Conservation (phyloP, 73 alveolate genomes). For the Paramecium caudatum region DNA sequence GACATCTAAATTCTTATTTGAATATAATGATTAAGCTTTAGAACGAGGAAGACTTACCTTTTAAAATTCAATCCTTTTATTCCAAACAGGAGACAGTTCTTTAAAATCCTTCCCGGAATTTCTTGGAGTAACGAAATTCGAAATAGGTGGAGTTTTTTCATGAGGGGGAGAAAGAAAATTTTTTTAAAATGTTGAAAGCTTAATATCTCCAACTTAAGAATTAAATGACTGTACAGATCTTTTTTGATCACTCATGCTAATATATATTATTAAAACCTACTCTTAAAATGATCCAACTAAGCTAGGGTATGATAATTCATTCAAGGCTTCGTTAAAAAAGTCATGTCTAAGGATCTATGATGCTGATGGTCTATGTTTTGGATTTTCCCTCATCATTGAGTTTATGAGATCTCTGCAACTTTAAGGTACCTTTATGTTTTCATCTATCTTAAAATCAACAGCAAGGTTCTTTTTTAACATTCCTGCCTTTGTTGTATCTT, state of each 20-base stretch:
- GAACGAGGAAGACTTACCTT: background rate
- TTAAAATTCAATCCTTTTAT: background rate
- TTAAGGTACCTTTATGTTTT: background rate
- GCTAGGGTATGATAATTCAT: background rate
- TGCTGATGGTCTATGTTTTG: background rate
- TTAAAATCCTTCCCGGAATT: background rate
- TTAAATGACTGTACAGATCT: slow-evolving; percentile 8
- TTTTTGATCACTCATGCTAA: background rate
- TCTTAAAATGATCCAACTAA: background rate
- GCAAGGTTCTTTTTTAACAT: background rate
- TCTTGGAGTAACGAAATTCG: background rate
- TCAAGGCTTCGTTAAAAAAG: slow-evolving; percentile 22
- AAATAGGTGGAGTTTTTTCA: background rate
- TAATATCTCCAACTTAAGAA: background rate
- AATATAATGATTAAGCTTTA: slow-evolving; percentile 22
- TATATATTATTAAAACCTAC: background rate
- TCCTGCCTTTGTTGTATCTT: background rate
- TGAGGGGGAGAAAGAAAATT: background rate
- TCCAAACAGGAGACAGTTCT: background rate
- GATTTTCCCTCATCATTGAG: background rate
- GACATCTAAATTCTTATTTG: background rate
- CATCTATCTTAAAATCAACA: background rate
- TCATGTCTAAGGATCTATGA: slow-evolving; percentile 7
- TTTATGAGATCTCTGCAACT: background rate
- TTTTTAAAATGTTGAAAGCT: background rate